A percentile compares a stretch with the other conserved stretches of the same genome.
Conservation (phyloP, 2,329 filamentous ascomycete species). For the Colletotrichum melonis region DNA sequence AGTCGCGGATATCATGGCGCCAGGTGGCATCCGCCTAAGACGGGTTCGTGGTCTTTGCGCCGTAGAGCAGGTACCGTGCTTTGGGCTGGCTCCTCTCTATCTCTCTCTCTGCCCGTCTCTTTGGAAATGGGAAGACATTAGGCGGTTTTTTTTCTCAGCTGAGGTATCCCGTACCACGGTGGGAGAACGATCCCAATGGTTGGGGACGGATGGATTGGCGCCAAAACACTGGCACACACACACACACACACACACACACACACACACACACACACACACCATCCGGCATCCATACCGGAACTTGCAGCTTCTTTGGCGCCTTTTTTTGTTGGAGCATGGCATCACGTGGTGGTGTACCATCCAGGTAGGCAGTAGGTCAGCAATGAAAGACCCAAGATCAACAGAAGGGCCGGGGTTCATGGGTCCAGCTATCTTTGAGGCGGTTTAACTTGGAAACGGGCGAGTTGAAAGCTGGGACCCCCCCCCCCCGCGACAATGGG, state of each 20-base stretch:
- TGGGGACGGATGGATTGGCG: constrained; percentile 18
- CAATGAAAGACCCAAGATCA: constrained; percentile 7
- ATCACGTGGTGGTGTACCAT: constrained; percentile 19
- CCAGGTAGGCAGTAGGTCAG: constrained; percentile 25
- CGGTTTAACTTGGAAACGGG: constrained; percentile 16
- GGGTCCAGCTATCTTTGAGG: neutral
- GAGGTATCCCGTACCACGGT: neutral
- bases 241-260: neutral
- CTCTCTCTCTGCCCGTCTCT: neutral
- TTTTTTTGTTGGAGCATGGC: neutral
- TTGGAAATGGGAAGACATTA: constrained; percentile 2
- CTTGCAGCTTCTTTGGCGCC: constrained; percentile 28
- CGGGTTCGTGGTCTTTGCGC: constrained; percentile 13
- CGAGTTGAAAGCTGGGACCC: constrained; percentile 3
- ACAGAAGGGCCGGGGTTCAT: neutral
- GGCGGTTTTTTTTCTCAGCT: neutral
- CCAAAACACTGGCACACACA: constrained; percentile 23
- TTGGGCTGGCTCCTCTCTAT: constrained; percentile 2
- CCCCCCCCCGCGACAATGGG: neutral
- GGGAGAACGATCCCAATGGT: neutral
- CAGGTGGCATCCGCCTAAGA: constrained; percentile 3
- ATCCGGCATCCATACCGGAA: constrained; percentile 25
- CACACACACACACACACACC: neutral
- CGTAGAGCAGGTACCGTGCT: neutral
- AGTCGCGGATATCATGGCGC: constrained; percentile 25